Evolutionary conservation across 768 basidiomycete species (phyloP), one percentile per base, ranked within the genome.

Genomic region (Collybia sp.): DNA sequence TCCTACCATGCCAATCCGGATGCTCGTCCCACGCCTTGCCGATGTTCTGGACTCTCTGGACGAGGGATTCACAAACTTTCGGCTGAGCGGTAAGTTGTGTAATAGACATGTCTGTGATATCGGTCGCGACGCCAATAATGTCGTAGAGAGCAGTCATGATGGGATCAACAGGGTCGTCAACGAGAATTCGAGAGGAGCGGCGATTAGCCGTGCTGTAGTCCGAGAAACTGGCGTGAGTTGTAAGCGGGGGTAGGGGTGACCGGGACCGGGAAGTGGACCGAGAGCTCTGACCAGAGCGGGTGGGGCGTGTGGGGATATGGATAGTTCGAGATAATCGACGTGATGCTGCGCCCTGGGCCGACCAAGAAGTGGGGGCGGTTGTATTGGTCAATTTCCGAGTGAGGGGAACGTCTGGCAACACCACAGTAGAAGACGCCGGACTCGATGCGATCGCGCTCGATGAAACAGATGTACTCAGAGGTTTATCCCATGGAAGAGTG

Each of bases 1-100:
- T 92, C 47, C 95, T 77, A 18, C 96, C 94, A 55, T 93, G 92
- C 89, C 94, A 97, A 62, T 97, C 93, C 16, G 93, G 91, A 66
- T 97, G 91, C 42, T 95, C 92, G 54, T 97, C 94, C 96, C 96
- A 98, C 5, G 86, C 86, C 61, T 83, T 88, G 53, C 96, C 96
- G 51, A 97, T 89, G 49, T 76, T 76, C 66, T 96, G 93, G 0
- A 97, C 86, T 43, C 90, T 79, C 59, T 91, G 88, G 17, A 99
- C 93, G 49, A 94, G 79, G 49, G 84, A 75, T 55, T 88, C 85
- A 64, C 92, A 94, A 34, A 81, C 63, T 62, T 93, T 92, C 42
- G 94, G 85, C 51, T 88, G 81, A 6, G 87, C 76, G 0, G 90
- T 93, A 44, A 99, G 82, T 52, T 92, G 85, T 3, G 83, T 74